These are phyloP conservation scores for Spencermartinsiella ligniputridi DNA, from an alignment of 1,139 yeast genomes.

Conservation along the genomic window DNA sequence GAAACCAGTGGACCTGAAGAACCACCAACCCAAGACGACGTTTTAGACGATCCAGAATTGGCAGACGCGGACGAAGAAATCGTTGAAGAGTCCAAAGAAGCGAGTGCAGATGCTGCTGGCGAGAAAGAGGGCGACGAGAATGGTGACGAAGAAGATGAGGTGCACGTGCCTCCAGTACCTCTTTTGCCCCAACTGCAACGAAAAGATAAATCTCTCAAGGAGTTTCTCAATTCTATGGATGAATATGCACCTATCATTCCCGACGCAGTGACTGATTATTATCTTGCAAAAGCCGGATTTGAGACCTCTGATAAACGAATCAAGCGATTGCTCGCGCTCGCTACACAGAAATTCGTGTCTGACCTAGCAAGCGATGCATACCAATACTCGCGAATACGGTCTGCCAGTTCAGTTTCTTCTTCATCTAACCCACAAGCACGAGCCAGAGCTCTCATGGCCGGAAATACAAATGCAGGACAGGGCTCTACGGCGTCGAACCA, in stretches of 20 bases:
- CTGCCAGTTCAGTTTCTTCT: constrained; percentile 75
- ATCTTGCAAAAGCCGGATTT: constrained; percentile 83
- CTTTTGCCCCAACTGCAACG: constrained; percentile 54
- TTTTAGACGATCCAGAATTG: constrained; percentile 3
- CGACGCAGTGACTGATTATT: constrained; percentile 95
- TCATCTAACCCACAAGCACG: constrained; percentile 83
- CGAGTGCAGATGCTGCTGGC: constrained; percentile 12
- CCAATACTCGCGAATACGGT: constrained; percentile 87
- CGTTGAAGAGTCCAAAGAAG: constrained; percentile 18
- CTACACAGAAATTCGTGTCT: constrained; percentile 91
- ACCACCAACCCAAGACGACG: not conserved
- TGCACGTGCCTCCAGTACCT: constrained; percentile 40
- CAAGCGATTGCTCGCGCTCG: constrained; percentile 81
- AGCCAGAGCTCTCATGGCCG: constrained; percentile 71
- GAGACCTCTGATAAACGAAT: constrained; percentile 75
- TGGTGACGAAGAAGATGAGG: constrained; percentile 15
- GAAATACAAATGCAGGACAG: constrained; percentile 42
- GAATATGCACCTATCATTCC: constrained; percentile 96
- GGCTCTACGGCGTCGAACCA: constrained; percentile 37
- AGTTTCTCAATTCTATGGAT: constrained; percentile 82
- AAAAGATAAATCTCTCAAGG: constrained; percentile 83
- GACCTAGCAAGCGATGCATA: constrained; percentile 97
- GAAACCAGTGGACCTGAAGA: not conserved
- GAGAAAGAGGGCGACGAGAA: constrained; percentile 9
- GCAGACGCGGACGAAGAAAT: constrained; percentile 39